Conservation (phyloP, 805 yeast species). For the Candida pini region DNA sequence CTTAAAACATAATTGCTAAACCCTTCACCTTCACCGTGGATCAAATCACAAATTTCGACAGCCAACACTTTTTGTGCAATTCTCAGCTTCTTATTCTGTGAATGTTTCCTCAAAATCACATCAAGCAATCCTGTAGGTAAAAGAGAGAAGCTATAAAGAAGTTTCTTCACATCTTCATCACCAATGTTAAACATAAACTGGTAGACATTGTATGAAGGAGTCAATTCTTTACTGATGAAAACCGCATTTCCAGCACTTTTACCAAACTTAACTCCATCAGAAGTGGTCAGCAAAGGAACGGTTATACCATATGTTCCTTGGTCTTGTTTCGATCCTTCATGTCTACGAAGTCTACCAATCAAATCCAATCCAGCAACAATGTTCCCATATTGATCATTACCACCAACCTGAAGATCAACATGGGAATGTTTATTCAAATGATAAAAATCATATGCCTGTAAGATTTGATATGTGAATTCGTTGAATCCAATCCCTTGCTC, state of each 20-base stretch:
- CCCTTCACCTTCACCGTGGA: conserved; percentile 81
- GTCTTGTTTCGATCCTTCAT: conserved; percentile 7
- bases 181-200: conserved; percentile 79
- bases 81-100: conserved; percentile 53
- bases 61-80: conserved; percentile 77
- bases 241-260: conserved; percentile 97
- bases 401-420: conserved; percentile 83
- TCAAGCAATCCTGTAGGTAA: conserved; percentile 61
- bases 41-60: conserved; percentile 74
- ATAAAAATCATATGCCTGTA: conserved; percentile 93
- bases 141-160: conserved; percentile 74
- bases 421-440: conserved; percentile 56
- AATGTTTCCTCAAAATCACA: conserved; percentile 47
- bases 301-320: conserved; percentile 66
- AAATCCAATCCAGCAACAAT: conserved; percentile 94
- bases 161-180: conserved; percentile 66
- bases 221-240: conserved; percentile 69
- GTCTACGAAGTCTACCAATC: conserved; percentile 49
- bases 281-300: conserved; percentile 82
- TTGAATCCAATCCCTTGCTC: conserved; percentile 84
- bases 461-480: conserved; percentile 87
- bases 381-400: conserved; percentile 98
- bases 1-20: conserved; percentile 62
- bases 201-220: conserved; percentile 75
- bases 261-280: conserved; percentile 91